Conservation (phyloP, 495 filamentous ascomycete species). For the Gamarada debralockiae region DNA sequence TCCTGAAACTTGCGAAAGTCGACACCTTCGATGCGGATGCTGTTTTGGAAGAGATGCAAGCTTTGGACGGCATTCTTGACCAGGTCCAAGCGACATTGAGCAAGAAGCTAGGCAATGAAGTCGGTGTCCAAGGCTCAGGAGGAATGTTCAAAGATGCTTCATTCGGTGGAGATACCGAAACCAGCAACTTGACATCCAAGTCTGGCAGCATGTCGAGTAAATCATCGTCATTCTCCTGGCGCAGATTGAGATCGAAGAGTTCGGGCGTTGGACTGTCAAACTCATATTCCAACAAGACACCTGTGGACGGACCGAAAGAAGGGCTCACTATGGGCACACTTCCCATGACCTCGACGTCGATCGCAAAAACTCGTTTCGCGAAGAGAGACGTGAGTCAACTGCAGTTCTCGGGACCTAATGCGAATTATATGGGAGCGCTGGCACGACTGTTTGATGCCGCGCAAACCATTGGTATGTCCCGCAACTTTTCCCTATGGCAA, state of each 20-base stretch:
- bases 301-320: conserved; percentile 45
- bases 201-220: conserved; percentile 59
- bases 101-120: conserved; percentile 86
- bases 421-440: conserved; percentile 85
- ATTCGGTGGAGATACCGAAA: conserved; percentile 36
- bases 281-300: conserved; percentile 39
- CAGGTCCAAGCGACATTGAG: conserved; percentile 70
- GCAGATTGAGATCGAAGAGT: conserved; percentile 84
- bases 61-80: conserved; percentile 83
- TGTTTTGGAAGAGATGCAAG: conserved; percentile 91
- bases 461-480: conserved; percentile 80
- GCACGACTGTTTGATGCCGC: conserved; percentile 91
- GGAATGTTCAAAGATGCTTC: conserved; percentile 64
- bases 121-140: conserved; percentile 69
- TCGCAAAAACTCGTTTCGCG: conserved; percentile 45
- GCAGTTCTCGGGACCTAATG: conserved; percentile 76
- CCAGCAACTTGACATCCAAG: conserved; percentile 40
- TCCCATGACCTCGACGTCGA: conserved; percentile 76
- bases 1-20: conserved; percentile 76
- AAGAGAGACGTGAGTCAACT: conserved; percentile 62
- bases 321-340: conserved; percentile 63
- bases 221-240: conserved; percentile 72
- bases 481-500: neutral
- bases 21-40: conserved; percentile 88
- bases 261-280: conserved; percentile 55